Evolutionary conservation across 2,329 filamentous ascomycete species (phyloP).

Genomic region (Cercospora beticola): DNA sequence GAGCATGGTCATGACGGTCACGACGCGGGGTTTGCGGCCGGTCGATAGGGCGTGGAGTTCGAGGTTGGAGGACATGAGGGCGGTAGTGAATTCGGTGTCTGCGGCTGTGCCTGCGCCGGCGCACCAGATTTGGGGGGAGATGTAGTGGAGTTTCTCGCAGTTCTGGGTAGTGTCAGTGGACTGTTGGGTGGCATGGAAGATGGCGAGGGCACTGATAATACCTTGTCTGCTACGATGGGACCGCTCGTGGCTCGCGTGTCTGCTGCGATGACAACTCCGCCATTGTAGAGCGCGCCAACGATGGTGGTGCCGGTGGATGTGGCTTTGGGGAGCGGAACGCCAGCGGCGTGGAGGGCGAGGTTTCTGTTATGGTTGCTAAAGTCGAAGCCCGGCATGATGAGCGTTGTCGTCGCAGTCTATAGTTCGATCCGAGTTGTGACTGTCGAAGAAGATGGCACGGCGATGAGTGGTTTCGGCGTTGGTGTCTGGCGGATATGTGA

Average conservation of each 20-base stretch:
- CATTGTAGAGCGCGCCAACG: slow-evolving; percentile 94
- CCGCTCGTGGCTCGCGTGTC: slow-evolving; percentile 97
- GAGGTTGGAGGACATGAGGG: slow-evolving; percentile 96
- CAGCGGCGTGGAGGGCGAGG: slow-evolving; percentile 87
- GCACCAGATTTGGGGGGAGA: slow-evolving; percentile 98
- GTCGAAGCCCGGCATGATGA: slow-evolving; percentile 88
- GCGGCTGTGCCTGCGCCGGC: slow-evolving; percentile 96
- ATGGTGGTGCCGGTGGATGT: slow-evolving; percentile 99
- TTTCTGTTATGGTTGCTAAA: slow-evolving; percentile 99
- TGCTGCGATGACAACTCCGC: slow-evolving; percentile 96
- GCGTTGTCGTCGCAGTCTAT: not conserved
- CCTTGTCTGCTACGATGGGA: slow-evolving; percentile 98
- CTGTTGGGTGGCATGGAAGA: not conserved
- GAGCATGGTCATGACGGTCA: slow-evolving; percentile 98
- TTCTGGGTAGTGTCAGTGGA: slow-evolving; percentile 56
- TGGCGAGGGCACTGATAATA: slow-evolving; percentile 35
- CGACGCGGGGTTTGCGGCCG: slow-evolving; percentile 92
- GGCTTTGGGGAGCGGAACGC: slow-evolving; percentile 92
- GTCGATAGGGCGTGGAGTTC: slow-evolving; percentile 96
- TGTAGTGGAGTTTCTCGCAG: slow-evolving; percentile 99
- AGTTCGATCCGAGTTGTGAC: not conserved
- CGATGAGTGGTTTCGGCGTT: not conserved
- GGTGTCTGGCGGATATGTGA: not conserved
- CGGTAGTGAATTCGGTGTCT: slow-evolving; percentile 98
- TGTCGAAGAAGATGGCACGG: slow-evolving; percentile 16